These are phyloP conservation scores for Neofusicoccum parvum DNA, from an alignment of 2,329 filamentous ascomycete genomes.

Conservation along the genomic window DNA sequence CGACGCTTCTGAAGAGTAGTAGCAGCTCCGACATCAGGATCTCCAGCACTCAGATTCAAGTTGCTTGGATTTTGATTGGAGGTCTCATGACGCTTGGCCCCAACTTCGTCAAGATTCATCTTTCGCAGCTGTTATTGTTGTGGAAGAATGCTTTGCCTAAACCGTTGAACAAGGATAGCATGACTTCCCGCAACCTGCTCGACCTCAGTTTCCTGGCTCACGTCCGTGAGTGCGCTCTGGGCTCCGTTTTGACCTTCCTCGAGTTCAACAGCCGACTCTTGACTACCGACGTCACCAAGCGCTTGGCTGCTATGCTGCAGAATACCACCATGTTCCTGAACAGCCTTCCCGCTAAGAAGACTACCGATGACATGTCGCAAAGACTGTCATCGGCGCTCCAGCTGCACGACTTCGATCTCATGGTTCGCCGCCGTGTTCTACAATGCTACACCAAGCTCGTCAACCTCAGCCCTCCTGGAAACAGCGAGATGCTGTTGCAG, in stretches of 20 bases:
- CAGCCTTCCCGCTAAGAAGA: conserved; percentile 79
- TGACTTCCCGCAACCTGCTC: conserved; percentile 76
- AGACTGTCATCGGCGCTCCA: conserved; percentile 83
- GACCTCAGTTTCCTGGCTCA: conserved; percentile 93
- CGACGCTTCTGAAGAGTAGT: conserved; percentile 87
- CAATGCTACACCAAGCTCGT: conserved; percentile 94
- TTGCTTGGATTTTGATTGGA: conserved; percentile 96
- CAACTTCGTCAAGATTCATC: conserved; percentile 98
- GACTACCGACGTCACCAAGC: conserved; percentile 90
- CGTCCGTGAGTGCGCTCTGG: conserved; percentile 90
- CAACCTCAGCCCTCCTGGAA: conserved; percentile 81
- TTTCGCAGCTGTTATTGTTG: conserved; percentile 86
- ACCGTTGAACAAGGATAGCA: conserved; percentile 89
- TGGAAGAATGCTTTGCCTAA: conserved; percentile 98
- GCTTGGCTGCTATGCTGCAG: conserved; percentile 91
- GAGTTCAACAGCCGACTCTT: conserved; percentile 90
- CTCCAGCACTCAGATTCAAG: conserved; percentile 92
- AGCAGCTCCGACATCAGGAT: conserved; percentile 86
- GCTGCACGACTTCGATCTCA: conserved; percentile 84
- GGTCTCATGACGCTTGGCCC: conserved; percentile 95
- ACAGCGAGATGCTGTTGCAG: conserved; percentile 82
- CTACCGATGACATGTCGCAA: conserved; percentile 82
- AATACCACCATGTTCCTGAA: conserved; percentile 91
- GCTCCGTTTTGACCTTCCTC: conserved; percentile 87
- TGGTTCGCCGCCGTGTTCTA: conserved; percentile 89